phyloP scores from a whole-genome alignment of 2,329 filamentous ascomycete genomes.

The Blastomyces parvus region DNA sequence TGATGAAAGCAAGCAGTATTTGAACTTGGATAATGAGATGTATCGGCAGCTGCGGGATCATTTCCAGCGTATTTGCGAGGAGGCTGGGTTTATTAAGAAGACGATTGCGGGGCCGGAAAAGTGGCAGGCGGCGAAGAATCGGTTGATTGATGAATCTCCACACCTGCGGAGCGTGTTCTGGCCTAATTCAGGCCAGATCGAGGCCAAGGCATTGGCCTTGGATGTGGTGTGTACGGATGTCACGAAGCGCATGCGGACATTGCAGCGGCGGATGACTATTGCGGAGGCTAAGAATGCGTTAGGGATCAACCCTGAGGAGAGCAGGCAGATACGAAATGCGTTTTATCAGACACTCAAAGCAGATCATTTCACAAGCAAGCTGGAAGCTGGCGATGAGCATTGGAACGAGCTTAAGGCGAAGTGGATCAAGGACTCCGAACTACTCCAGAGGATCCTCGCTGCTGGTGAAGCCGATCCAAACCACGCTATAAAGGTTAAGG shows the following conservation, averaged over 20 bases:
- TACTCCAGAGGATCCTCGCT: conserved; percentile 48
- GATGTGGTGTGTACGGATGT: conserved; percentile 75
- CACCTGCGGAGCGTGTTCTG: conserved; percentile 57
- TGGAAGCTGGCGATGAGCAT: conserved; percentile 60
- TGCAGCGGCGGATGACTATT: conserved; percentile 59
- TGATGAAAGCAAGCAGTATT: conserved; percentile 62
- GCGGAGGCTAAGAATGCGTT: conserved; percentile 64
- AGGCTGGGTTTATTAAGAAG: conserved; percentile 62
- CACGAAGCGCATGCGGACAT: conserved; percentile 64
- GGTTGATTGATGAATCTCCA: conserved; percentile 53
- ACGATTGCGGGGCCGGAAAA: conserved; percentile 60
- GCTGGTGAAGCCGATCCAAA: conserved; percentile 44
- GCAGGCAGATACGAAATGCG: conserved; percentile 54
- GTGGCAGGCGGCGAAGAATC: conserved; percentile 63
- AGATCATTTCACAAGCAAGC: conserved; percentile 61
- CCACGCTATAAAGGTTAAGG: conserved; percentile 49
- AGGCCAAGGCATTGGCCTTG: conserved; percentile 58
- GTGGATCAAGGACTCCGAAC: conserved; percentile 53
- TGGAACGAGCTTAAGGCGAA: conserved; percentile 60
- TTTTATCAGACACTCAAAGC: conserved; percentile 58
- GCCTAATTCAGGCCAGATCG: conserved; percentile 47
- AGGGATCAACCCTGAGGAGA: conserved; percentile 58
- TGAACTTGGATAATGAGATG: conserved; percentile 52
- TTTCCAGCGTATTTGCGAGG: conserved; percentile 62
- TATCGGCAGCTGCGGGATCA: conserved; percentile 57